Evolutionary conservation across 805 yeast species (phyloP), one percentile per base, ranked within the genome.

Genomic region (Torulaspora maleeae): DNA sequence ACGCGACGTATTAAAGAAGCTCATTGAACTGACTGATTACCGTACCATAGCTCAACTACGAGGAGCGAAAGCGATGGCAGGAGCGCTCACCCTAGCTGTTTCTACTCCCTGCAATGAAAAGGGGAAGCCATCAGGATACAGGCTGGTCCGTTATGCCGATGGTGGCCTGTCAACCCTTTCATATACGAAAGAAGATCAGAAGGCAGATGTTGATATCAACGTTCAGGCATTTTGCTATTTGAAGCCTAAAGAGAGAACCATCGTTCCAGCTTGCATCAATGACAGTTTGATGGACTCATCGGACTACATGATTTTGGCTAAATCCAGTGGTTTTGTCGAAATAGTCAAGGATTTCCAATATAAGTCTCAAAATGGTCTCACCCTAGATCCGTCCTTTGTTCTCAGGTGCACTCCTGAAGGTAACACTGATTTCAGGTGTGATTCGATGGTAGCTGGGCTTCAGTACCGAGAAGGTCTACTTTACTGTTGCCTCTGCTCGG

Each of bases 261-360:
- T 48, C 11, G 25, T 38, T 3, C 41, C 52, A 1, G 37, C 20
- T 4, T 28, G 27, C 24, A 16, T 37, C 11, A 44, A 50, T 27
- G 24, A 28, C 6, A 33, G 42, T 12, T 24, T 38, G 4, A 27
- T 48, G 34, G 61, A 60, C 37, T 36, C 45, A 20, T 57, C 60
- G 11, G 66, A 63, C 44, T 61, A 58, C 45, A 41, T 63, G 53
- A 27, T 63, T 11, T 30, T 61, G n/a, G 61, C 57, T 0, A 60
- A 55, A 43, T 53, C 58, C 10, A 56, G 56, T 50, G 66, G 67
- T 4, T 42, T 56, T 16, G 56, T 63, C 15, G 66, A 60, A 38
- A 47, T 63, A n/a, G 45, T 59, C 3, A 45, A 43, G 27, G 60
- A 61, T 44, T 60, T 52, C 36, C 49, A 50, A 22, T 51, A 47